A percentile compares a stretch with the other conserved stretches of the same genome.
phyloP scores from a whole-genome alignment of 225 moss, liverwort and hornwort genomes.

The Physcomitrium patens region DNA sequence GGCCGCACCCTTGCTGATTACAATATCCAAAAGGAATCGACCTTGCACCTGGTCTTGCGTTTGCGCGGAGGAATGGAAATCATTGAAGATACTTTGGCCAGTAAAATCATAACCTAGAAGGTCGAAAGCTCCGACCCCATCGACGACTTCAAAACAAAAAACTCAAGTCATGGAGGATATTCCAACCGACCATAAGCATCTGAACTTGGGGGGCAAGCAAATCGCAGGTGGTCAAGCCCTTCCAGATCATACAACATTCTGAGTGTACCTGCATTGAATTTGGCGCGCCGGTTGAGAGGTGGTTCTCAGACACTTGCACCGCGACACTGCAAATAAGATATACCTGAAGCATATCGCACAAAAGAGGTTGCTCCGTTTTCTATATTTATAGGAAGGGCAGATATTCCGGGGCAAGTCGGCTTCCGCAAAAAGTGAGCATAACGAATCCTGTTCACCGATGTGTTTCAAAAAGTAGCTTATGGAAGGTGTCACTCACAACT shows the following conservation, averaged over 20 bases:
- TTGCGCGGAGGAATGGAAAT: constrained; percentile 53
- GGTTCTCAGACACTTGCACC: constrained; percentile 23
- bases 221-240: constrained; percentile 43
- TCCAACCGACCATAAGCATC: constrained; percentile 41
- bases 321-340: background rate
- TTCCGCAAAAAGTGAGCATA: background rate
- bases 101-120: constrained; percentile 40
- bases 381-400: constrained; percentile 11
- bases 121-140: constrained; percentile 45
- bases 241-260: constrained; percentile 41
- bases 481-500: constrained; percentile 2
- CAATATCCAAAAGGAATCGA: constrained; percentile 50
- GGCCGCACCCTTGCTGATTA: constrained; percentile 55
- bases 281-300: constrained; percentile 52
- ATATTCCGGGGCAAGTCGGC: constrained; percentile 13
- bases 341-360: background rate
- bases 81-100: constrained; percentile 41
- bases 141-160: constrained; percentile 40
- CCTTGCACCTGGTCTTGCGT: constrained; percentile 50
- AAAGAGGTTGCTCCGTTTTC: constrained; percentile 14
- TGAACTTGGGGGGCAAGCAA: constrained; percentile 46
- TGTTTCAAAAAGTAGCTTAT: constrained; percentile 24
- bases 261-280: constrained; percentile 42
- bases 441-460: background rate
- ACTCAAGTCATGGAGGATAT: constrained; percentile 44